Evolutionary conservation across 2,329 filamentous ascomycete species (phyloP).

Genomic region (Drechslerella coelobrocha): DNA sequence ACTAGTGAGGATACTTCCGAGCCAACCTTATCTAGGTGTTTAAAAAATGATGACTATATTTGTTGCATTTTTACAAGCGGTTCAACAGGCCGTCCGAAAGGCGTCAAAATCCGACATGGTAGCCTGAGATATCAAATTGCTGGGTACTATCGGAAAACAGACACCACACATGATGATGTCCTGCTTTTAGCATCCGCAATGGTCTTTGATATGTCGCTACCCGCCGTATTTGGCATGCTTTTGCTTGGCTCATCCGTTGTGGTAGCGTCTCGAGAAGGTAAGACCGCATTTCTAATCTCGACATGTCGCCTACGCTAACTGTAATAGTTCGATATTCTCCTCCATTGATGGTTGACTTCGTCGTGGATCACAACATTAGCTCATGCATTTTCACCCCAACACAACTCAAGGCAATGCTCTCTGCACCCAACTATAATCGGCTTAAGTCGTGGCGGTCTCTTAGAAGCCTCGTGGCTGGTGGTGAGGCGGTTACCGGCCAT

Average conservation of each 20-base stretch:
- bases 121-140: constrained; percentile 18
- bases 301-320: neutral
- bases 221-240: constrained; percentile 19
- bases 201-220: constrained; percentile 33
- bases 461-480: constrained; percentile 21
- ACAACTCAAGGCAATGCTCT: constrained; percentile 24
- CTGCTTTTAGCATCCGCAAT: constrained; percentile 23
- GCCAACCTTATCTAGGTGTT: constrained; percentile 2
- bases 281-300: neutral
- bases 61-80: constrained; percentile 26
- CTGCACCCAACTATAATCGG: constrained; percentile 2
- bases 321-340: constrained; percentile 24
- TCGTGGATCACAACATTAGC: constrained; percentile 12
- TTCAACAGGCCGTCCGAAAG: constrained; percentile 23
- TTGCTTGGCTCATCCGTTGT: constrained; percentile 13
- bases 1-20: constrained; percentile 1
- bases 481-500: constrained; percentile 19
- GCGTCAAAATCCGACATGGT: constrained; percentile 23
- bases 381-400: constrained; percentile 24
- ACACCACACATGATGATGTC: constrained; percentile 4
- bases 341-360: constrained; percentile 23
- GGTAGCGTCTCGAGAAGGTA: constrained; percentile 27
- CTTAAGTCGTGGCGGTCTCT: constrained; percentile 22
- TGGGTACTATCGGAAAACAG: constrained; percentile 4
- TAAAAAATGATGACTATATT: constrained; percentile 17